Percentiles rank a stretch among this genome's conserved stretches.
phyloP scores from a whole-genome alignment of 148 eudicot genomes.

The Spergularia bocconei region DNA sequence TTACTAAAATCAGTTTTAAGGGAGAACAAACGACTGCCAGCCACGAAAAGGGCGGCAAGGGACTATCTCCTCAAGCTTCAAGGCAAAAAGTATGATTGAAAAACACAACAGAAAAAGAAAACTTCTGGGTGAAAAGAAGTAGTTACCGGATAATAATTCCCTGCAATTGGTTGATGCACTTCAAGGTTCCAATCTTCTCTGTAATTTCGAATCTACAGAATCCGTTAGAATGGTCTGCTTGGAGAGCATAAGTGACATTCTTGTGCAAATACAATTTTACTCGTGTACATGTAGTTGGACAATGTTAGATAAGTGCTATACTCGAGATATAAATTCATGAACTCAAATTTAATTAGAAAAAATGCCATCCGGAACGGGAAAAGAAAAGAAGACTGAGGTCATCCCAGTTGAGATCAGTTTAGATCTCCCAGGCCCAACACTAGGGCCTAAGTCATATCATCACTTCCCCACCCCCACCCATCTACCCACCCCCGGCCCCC shows the following conservation, averaged over 20 bases:
- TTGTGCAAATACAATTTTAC: background rate
- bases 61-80: background rate
- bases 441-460: too few relatives aligned
- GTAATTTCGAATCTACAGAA: constrained; percentile 60
- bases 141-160: constrained; percentile 80
- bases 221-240: background rate
- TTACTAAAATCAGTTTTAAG: background rate
- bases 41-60: background rate
- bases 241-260: background rate
- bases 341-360: background rate
- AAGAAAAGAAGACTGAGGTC: background rate
- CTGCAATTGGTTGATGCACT: constrained; percentile 65
- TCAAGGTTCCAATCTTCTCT: constrained; percentile 72
- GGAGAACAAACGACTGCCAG: background rate
- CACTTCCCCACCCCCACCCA: too few relatives aligned
- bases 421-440: too few relatives aligned
- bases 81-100: background rate
- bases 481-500: too few relatives aligned
- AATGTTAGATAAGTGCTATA: background rate
- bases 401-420: background rate
- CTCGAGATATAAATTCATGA: background rate
- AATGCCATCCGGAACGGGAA: background rate
- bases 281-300: background rate
- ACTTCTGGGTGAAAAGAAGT: background rate
- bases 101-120: background rate